A percentile compares a stretch with the other conserved stretches of the same genome.
phyloP scores from a whole-genome alignment of 129 eudicot species.

The Erigeron canadensis region DNA sequence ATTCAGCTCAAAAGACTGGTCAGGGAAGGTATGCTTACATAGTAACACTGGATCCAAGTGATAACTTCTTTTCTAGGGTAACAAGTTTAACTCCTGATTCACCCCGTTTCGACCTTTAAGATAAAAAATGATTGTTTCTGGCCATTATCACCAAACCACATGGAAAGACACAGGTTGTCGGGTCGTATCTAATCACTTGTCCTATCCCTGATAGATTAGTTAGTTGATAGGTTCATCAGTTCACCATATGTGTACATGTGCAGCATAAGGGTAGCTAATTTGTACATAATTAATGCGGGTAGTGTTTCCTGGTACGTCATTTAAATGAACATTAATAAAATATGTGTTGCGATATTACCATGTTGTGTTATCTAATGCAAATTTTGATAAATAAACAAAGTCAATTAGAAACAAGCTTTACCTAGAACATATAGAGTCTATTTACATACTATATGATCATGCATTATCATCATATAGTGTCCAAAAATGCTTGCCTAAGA shows the following conservation, averaged over 20 bases:
- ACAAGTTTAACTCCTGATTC: neutral
- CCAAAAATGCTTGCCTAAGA: constrained; percentile 6
- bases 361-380: neutral
- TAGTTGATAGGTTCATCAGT: neutral
- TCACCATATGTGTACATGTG: constrained; percentile 2
- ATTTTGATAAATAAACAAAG: neutral
- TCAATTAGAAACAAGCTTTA: constrained; percentile 19
- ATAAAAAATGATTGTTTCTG: neutral
- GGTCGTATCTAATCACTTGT: neutral
- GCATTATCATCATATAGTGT: constrained; percentile 3
- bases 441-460: constrained; percentile 7
- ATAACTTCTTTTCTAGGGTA: neutral
- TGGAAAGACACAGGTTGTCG: neutral
- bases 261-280: neutral
- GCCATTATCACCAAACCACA: neutral
- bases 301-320: neutral
- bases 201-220: neutral
- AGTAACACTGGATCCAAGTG: neutral
- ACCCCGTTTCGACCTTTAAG: neutral
- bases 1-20: neutral
- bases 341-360: constrained; percentile 1
- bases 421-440: neutral
- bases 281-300: neutral
- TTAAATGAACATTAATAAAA: neutral
- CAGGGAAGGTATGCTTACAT: neutral